These are phyloP conservation scores for Coemansia sp. DNA, from an alignment of 192 early-diverging fungal genomes.

Conservation along the genomic window DNA sequence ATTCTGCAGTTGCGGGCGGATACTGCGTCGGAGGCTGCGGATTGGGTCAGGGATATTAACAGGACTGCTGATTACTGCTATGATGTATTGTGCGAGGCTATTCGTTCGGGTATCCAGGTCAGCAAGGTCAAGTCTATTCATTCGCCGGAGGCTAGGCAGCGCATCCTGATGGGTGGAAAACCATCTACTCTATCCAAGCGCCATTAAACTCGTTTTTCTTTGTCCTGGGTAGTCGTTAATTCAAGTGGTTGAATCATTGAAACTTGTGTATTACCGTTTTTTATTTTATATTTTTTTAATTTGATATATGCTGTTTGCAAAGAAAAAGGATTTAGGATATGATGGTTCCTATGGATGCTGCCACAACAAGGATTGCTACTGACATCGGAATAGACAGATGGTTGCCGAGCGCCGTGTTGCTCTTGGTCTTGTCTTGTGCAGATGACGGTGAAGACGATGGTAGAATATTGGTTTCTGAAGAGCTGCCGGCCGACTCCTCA, in stretches of 20 bases:
- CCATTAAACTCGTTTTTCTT: constrained; percentile 12
- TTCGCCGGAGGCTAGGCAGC: constrained; percentile 42
- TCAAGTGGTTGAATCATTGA: background rate
- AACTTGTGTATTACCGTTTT: background rate
- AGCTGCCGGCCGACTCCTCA: no score
- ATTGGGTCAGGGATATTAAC: constrained; percentile 53
- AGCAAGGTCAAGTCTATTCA: constrained; percentile 56
- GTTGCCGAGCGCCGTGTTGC: no score
- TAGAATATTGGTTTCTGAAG: no score
- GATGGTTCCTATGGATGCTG: no score
- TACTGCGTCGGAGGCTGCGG: constrained; percentile 32
- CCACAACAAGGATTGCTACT: no score
- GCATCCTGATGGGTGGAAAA: constrained; percentile 47
- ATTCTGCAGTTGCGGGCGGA: constrained; percentile 51
- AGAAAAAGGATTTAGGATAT: no score
- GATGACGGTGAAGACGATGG: no score
- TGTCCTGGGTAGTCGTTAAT: background rate
- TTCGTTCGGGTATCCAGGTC: constrained; percentile 51
- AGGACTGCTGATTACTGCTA: constrained; percentile 51
- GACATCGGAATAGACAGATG: no score
- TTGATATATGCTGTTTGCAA: no score
- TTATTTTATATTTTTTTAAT: constrained; percentile 4
- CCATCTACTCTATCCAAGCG: constrained; percentile 39
- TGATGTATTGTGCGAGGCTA: constrained; percentile 49
- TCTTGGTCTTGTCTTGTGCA: no score